Base-by-base conservation (phyloP, 73 alveolate genomes). In the Effrenium voratum region DNA sequence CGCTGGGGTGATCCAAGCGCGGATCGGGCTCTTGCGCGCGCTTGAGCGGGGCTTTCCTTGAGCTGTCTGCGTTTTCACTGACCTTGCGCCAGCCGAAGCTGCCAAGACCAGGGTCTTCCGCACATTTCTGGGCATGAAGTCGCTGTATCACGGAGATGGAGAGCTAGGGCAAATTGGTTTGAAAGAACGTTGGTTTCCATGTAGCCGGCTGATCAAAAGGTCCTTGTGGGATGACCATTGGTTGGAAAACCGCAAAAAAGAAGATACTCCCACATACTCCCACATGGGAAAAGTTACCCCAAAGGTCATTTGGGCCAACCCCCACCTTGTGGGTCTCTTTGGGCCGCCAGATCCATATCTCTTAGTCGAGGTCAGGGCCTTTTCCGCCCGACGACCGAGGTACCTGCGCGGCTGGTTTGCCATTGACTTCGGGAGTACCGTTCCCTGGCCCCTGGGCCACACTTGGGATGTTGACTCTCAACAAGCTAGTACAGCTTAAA, bases 341-440 rank as follows among this genome's bases (percentile, higher is more conserved):
- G 28, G 34, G 68, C 32, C 15, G 68, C 68, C 24, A 1, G 32
- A 55, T 19, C 15, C 68, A 55, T 19, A 28, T 19, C 32, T 2
- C 32, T 28, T 28, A 52, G 66, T 13, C 66, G 10, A 52, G 66
- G 10, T 52, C 28, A 52, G n/a, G 66, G 28, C 66, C 66, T 52
- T 52, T 40, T 10, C 38, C 34, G 28, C 34, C 16, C 77, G 32
- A 10, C 12, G 32, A 10, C 60, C 70, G 28, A 87, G 96, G 96
- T 88, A 66, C 36, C 15, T 88, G 41, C 96, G 96, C 12, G 96
- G 96, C 41, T 91, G 98, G 98, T 91, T 91, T 73, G 91, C 98
- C 80, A 91, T 91, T 15, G 98, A 91, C 46, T 91, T 91, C 41
- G 98, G 91, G 41, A 91, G 98, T 52, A 91, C 98, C 41, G 91